Evolutionary conservation across 2,329 filamentous ascomycete species (phyloP), one percentile per base, ranked within the genome.

Genomic region (Aspergillus neoniger): DNA sequence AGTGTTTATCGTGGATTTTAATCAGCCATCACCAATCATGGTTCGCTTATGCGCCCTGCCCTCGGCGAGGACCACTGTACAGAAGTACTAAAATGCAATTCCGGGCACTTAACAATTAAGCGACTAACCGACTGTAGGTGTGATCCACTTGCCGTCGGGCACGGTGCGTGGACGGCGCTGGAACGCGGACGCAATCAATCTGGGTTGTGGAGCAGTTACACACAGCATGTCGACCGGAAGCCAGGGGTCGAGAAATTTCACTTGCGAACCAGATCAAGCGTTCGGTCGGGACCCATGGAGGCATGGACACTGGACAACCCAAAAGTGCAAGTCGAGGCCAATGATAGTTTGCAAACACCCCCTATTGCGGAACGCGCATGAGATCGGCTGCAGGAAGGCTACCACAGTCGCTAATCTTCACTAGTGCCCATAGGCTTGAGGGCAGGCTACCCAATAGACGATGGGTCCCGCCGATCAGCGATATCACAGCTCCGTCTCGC

Each of bases 391-490:
- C 19, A 39, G 17, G 53, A 48, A 41, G 56, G 36, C 54, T n/a
- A 25, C 55, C 47, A 36, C 57, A 44, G 44, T 28, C 47, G 49
- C 48, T 61, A 63, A 63, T 59, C 28, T n/a, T 52, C 44, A 58
- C 59, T 63, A 63, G 62, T 57, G 25, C 57, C 43, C 56, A 32
- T 60, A 54, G 51, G 47, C 47, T 41, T 30, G 49, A 41, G 44
- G 53, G 57, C 44, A 48, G 57, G 51, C 54, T 17, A 48, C 51
- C 57, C 56, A 59, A 58, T 64, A 57, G 47, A 43, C 19, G 53
- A 53, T 55, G 56, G 56, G 43, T 47, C 38, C 49, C 55, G 59
- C 55, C 55, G 62, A 64, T 65, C 55, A 25, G 55, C 44, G 32
- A 39, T 39, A 55, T 55, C 52, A 43, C 41, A 19, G 36, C 52